phyloP scores from a whole-genome alignment of 2,329 filamentous ascomycete genomes.

The Cytospora schulzeri region DNA sequence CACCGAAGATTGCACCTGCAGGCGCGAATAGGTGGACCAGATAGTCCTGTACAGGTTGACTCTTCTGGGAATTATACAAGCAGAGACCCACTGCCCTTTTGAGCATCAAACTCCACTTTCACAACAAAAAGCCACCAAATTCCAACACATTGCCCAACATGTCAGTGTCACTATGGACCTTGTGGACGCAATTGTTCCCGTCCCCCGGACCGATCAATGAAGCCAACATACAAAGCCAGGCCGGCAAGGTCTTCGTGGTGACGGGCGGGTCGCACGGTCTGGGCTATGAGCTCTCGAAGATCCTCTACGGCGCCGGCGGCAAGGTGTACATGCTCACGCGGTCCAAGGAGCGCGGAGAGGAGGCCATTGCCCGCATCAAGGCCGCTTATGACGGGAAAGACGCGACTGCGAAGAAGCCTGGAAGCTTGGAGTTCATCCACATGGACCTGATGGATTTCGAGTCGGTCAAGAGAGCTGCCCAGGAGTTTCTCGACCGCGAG shows the following conservation, averaged over 20 bases:
- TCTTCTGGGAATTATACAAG: no score
- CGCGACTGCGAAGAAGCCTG: constrained; percentile 4
- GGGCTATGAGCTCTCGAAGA: constrained; percentile 49
- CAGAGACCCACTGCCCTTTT: no score
- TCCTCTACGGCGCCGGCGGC: constrained; percentile 53
- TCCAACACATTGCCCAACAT: background rate
- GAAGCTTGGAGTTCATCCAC: constrained; percentile 29
- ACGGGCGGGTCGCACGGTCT: constrained; percentile 42
- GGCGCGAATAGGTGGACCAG: no score
- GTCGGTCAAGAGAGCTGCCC: constrained; percentile 27
- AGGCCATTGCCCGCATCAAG: constrained; percentile 30
- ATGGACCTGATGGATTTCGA: constrained; percentile 31
- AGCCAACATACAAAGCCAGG: constrained; percentile 28
- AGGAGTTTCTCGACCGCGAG: constrained; percentile 26
- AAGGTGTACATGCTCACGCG: constrained; percentile 55
- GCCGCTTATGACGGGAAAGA: constrained; percentile 22
- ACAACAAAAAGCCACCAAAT: no score
- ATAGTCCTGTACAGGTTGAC: no score
- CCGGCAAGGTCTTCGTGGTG: constrained; percentile 43
- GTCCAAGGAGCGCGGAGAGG: constrained; percentile 29
- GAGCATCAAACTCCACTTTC: no score
- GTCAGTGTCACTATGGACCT: constrained; percentile 20
- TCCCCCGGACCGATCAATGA: constrained; percentile 28
- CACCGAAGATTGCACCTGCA: no score
- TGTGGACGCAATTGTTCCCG: constrained; percentile 32